Base-by-base conservation (phyloP, 768 basidiomycete genomes). In the Pholiota molesta region DNA sequence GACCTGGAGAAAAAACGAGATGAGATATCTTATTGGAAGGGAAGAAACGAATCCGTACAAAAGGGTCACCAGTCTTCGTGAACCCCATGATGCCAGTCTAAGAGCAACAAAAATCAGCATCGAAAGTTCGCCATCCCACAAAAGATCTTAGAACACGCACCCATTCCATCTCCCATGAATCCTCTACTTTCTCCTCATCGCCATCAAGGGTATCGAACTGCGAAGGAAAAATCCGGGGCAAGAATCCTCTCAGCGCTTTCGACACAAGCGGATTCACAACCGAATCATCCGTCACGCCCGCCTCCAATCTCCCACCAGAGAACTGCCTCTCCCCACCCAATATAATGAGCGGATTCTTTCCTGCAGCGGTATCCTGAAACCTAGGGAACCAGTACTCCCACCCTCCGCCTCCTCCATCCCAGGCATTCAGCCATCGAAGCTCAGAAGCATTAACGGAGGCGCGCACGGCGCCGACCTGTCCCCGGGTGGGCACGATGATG, bases 321-420 rank as follows among this genome's bases (percentile, higher is more conserved):
- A 69, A 68, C 51, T 83, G 81, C 17, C 91, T 78, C 9, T 77
- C 89, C 7, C 92, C 94, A 8, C 93, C 93, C 0, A 95, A 72
- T 45, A 94, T 87, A 40, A 94, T 75, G 21, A 92, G 73, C 0
- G 91, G 89, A 4, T 73, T 70, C 35, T 78, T 74, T 62, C 42
- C 0, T 86, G 85, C 5, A 2, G 51, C 39, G 7, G 63, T 61
- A 10, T 66, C 66, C 52, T 72, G 71, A 28, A 64, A 68, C 14
- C 92, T 81, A n/a, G 91, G 88, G 69, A 95, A 93, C 90, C 90
- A 94, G 70, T 94, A 95, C 65, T 92, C 89, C 68, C 77, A 82
- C 0, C 83, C 85, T 63, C 83, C 77, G 69, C 77, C 78, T 59
- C 62, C 58, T 3, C 75, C 84, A 62, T 64, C 75, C 86, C 84